Evolutionary conservation across 2,329 filamentous ascomycete species (phyloP).

Genomic region (Macroventuria anomochaeta): DNA sequence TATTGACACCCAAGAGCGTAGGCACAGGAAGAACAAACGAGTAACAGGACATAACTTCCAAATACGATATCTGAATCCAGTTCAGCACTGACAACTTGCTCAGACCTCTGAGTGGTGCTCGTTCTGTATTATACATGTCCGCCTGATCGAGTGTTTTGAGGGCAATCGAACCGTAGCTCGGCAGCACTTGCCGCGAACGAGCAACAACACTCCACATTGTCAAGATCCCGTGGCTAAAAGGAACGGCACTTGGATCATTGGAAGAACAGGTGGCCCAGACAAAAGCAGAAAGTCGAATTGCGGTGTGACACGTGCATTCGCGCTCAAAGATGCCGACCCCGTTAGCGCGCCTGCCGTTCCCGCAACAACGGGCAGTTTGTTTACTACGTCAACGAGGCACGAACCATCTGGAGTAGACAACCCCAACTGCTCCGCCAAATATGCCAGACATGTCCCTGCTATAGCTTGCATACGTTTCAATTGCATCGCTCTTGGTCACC

Average conservation of each 20-base stretch:
- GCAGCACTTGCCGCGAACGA: constrained; percentile 16
- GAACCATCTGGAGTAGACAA: constrained; percentile 17
- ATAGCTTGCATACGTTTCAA: constrained; percentile 9
- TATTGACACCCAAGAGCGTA: too few species aligned
- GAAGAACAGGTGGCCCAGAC: constrained; percentile 14
- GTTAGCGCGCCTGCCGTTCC: constrained; percentile 13
- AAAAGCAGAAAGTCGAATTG: constrained; percentile 12
- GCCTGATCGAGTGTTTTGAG: constrained; percentile 7
- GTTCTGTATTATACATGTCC: neutral
- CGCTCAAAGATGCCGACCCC: constrained; percentile 6
- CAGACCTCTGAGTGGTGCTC: constrained; percentile 7
- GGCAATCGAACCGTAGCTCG: constrained; percentile 5
- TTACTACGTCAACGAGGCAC: constrained; percentile 15
- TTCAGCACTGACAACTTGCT: constrained; percentile 2
- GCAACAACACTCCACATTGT: constrained; percentile 4
- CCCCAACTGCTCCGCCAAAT: constrained; percentile 12
- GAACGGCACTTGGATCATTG: constrained; percentile 4
- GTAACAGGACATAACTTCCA: neutral
- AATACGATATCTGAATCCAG: neutral
- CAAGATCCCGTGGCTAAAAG: constrained; percentile 5
- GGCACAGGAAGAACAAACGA: neutral
- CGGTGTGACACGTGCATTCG: constrained; percentile 18
- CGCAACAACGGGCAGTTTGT: constrained; percentile 10
- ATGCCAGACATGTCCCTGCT: constrained; percentile 16
- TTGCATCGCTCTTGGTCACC: neutral